Evolutionary conservation across 106 monocot species (phyloP).

Genomic region (Hemerocallis citrina): DNA sequence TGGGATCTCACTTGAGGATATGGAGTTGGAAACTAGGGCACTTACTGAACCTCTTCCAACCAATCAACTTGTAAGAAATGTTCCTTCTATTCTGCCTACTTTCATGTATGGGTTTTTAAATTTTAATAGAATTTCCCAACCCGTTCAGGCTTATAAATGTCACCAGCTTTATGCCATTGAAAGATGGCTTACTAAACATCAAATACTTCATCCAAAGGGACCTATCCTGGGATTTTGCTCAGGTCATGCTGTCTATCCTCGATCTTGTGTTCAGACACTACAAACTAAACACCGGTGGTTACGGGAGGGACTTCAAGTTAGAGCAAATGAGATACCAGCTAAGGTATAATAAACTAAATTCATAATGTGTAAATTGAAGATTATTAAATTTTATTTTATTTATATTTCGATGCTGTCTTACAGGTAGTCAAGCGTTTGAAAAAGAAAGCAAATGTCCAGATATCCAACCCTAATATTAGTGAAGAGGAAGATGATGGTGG

Average conservation of each 20-base stretch:
- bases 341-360: slow-evolving; percentile 49
- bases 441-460: slow-evolving; percentile 31
- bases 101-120: neutral
- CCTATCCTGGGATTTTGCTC: slow-evolving; percentile 89
- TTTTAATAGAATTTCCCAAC: neutral
- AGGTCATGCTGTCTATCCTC: slow-evolving; percentile 94
- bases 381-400: too few relatives aligned
- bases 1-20: slow-evolving; percentile 62
- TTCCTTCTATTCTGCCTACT: neutral
- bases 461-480: slow-evolving; percentile 21
- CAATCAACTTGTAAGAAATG: slow-evolving; percentile 59
- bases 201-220: slow-evolving; percentile 76
- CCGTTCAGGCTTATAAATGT: slow-evolving; percentile 71
- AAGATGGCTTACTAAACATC: slow-evolving; percentile 86
- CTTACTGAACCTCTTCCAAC: slow-evolving; percentile 95
- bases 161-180: slow-evolving; percentile 89
- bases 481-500: slow-evolving; percentile 38
- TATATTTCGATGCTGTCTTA: too few relatives aligned
- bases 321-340: slow-evolving; percentile 64
- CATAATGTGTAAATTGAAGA: neutral
- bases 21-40: slow-evolving; percentile 81
- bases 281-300: slow-evolving; percentile 79
- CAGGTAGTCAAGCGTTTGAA: slow-evolving; percentile 61
- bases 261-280: slow-evolving; percentile 77
- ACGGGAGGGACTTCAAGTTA: slow-evolving; percentile 79